Conservation (phyloP, 176 grass and related monocot genomes). For the Bonia amplexicaulis region DNA sequence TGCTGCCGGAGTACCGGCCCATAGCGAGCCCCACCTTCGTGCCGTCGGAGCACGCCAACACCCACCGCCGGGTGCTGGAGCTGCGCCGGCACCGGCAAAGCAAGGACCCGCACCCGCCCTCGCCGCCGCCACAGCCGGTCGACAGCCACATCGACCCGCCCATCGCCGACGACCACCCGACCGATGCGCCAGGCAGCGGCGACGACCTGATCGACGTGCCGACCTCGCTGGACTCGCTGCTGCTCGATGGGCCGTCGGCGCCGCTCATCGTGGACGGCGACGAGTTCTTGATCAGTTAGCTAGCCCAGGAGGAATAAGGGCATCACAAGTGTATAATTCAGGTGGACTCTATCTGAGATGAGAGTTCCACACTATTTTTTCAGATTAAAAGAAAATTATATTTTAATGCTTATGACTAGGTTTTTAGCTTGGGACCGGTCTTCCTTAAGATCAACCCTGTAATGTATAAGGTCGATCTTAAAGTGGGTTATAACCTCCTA, state of each 20-base stretch:
- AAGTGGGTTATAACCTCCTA: too few species aligned
- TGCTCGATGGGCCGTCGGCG: constrained; percentile 37
- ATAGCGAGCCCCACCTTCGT: constrained; percentile 60
- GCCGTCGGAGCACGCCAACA: constrained; percentile 57
- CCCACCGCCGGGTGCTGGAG: constrained; percentile 64
- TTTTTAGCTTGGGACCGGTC: too few species aligned
- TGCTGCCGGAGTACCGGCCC: constrained; percentile 86
- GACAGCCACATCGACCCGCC: not conserved
- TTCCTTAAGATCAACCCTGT: too few species aligned
- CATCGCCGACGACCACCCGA: not conserved
- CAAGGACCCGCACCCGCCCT: not conserved
- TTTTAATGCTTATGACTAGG: too few species aligned
- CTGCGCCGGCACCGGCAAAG: constrained; percentile 29
- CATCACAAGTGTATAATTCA: too few species aligned
- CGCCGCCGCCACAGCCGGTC: not conserved
- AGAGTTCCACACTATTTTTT: too few species aligned
- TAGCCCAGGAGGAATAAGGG: constrained; percentile 26
- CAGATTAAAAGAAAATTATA: too few species aligned
- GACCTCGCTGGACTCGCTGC: constrained; percentile 21
- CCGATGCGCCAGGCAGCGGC: too few species aligned
- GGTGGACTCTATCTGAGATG: constrained; percentile 22
- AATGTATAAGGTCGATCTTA: too few species aligned
- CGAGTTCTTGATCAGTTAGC: constrained; percentile 31
- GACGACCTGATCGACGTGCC: not conserved
- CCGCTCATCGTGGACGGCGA: constrained; percentile 28